These are phyloP conservation scores for Arxiozyma heterogenica DNA, from an alignment of 1,139 yeast genomes.

Conservation along the genomic window DNA sequence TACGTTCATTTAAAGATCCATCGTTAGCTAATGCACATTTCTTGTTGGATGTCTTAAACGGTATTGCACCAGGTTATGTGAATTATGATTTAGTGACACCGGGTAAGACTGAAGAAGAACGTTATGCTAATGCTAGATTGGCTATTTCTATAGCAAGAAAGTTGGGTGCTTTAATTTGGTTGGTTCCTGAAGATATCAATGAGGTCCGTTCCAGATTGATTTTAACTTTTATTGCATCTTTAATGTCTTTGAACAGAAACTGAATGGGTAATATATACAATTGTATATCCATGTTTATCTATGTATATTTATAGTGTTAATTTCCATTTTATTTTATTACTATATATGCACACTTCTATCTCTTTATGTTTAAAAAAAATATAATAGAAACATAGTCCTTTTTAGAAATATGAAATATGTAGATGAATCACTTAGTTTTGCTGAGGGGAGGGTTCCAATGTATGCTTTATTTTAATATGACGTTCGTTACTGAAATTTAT, in stretches of 20 bases:
- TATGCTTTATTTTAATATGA: too few relatives aligned
- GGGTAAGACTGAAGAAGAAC: constrained; percentile 73
- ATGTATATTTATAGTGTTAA: not conserved
- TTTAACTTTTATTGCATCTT: constrained; percentile 87
- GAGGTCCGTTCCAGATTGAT: constrained; percentile 92
- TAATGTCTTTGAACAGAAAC: constrained; percentile 55
- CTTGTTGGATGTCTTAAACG: constrained; percentile 82
- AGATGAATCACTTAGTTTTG: not conserved
- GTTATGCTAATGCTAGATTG: constrained; percentile 87
- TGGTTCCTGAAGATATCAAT: constrained; percentile 97
- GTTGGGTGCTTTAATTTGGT: constrained; percentile 94
- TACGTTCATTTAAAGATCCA: constrained; percentile 81
- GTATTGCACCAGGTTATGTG: constrained; percentile 94
- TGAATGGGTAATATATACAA: not conserved
- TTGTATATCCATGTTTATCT: not conserved
- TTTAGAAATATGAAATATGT: not conserved
- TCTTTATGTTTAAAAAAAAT: too few relatives aligned
- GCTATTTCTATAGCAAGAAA: constrained; percentile 98
- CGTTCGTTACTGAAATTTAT: not conserved
- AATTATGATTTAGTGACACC: constrained; percentile 84
- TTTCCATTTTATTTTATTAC: not conserved
- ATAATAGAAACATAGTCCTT: not conserved
- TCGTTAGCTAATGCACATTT: constrained; percentile 68
- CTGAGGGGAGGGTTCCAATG: not conserved
- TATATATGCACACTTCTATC: not conserved